Evolutionary conservation across 139 green algal genomes (phyloP), one percentile per base, ranked within the genome.

Genomic region (Chlamydomonas sp.): DNA sequence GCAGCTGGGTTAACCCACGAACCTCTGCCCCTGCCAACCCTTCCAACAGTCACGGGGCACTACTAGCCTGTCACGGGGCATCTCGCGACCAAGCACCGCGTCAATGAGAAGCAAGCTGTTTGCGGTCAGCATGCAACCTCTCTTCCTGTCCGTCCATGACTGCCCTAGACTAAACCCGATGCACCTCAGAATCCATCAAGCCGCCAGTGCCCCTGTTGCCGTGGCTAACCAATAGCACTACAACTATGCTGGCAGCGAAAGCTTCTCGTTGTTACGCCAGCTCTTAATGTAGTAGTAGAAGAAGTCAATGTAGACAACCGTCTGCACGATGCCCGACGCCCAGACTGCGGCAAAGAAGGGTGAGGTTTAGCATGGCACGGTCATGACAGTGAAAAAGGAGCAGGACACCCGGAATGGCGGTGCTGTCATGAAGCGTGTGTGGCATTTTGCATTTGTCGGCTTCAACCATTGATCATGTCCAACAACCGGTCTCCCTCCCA

Each of bases 251-350:
- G 97, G 97, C 62, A 99, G 89, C 4, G 93, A 91, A 14, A 99
- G 91, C 79, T 97, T 97, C 83, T 97, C 91, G 88, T 98, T 99
- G 89, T 95, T 96, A 61, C 93, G 93, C 97, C 97, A 99, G 80
- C 91, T 94, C 72, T 96, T 84, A 80, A 99, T 97, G 93, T 98
- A 99, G 89, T 99, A 99, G 89, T 99, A 99, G 93, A 99, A 99
- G 89, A 99, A 99, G 92, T 99, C 98, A n/a, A 93, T 92, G 91
- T 99, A 99, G 0, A 99, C 80, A 17, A 89, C 93, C 2, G 98
- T 99, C 88, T 99, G 98, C 12, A 99, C 88, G 5, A 97, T 87
- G 16, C 98, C 96, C 72, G 91, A 94, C 1, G 95, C 82, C 93
- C 93, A 97, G 16, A 95, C 92, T 94, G 91, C 82, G 89, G 31